Conservation (phyloP, 2,329 filamentous ascomycete species). For the Fusarium citri region DNA sequence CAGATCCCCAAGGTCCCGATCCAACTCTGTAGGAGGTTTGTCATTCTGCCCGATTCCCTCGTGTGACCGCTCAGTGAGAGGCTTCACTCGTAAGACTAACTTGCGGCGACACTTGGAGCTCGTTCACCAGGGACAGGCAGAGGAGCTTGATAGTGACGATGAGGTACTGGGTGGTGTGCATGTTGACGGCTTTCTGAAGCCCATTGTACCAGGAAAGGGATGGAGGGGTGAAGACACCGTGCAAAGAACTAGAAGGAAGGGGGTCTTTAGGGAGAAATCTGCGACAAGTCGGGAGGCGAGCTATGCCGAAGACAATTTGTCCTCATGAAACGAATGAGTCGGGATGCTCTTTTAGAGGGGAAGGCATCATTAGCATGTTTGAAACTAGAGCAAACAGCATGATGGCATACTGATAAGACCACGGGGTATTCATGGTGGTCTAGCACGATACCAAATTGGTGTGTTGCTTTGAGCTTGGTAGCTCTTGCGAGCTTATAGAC, state of each 20-base stretch:
- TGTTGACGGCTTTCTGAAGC: conserved; percentile 73
- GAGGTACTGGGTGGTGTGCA: conserved; percentile 73
- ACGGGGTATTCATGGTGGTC: neutral
- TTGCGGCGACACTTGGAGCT: conserved; percentile 54
- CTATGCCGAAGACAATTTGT: conserved; percentile 18
- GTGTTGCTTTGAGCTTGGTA: neutral
- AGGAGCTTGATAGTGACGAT: conserved; percentile 58
- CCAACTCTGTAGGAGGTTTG: conserved; percentile 50
- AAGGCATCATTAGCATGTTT: neutral
- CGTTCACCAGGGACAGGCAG: conserved; percentile 54
- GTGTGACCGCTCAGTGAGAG: conserved; percentile 53
- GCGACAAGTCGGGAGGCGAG: conserved; percentile 27
- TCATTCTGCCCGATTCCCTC: conserved; percentile 53
- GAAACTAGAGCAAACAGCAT: neutral
- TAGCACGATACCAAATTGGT: neutral
- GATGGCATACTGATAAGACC: neutral
- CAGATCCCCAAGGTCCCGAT: conserved; percentile 40
- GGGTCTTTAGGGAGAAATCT: conserved; percentile 38
- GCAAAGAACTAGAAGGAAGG: conserved; percentile 40
- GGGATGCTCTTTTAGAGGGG: no score
- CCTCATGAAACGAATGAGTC: conserved; percentile 4
- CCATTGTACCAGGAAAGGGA: conserved; percentile 61
- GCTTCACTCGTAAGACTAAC: conserved; percentile 53
- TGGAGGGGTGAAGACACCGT: conserved; percentile 58
- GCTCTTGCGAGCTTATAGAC: neutral